A percentile compares a stretch with the other conserved stretches of the same genome.
These are phyloP conservation scores for Aspergillus quadricinctus DNA, from an alignment of 2,329 filamentous ascomycete genomes.

Conservation along the genomic window DNA sequence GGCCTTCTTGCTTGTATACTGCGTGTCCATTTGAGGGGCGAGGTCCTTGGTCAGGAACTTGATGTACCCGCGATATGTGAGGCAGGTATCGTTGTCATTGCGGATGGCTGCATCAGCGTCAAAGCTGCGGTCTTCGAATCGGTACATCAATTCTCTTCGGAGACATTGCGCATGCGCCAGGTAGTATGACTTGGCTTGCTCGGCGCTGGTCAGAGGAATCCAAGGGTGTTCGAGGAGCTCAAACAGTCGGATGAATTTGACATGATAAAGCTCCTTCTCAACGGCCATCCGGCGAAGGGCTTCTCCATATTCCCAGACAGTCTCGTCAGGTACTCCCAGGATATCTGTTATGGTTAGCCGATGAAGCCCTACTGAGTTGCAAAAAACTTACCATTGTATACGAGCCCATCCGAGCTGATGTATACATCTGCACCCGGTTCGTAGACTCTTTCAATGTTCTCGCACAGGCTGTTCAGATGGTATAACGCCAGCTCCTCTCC, in stretches of 20 bases:
- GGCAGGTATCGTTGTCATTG: conserved; percentile 23
- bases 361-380: not conserved
- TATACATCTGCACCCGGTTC: conserved; percentile 37
- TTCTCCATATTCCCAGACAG: conserved; percentile 40
- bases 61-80: conserved; percentile 27
- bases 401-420: conserved; percentile 43
- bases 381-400: conserved; percentile 31
- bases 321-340: conserved; percentile 38
- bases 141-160: conserved; percentile 22
- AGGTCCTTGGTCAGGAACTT: conserved; percentile 26
- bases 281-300: conserved; percentile 33
- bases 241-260: conserved; percentile 36
- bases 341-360: conserved; percentile 26
- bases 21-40: conserved; percentile 13
- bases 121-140: conserved; percentile 23
- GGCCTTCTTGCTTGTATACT: conserved; percentile 15
- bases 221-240: conserved; percentile 31
- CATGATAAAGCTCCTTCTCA: conserved; percentile 26
- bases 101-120: conserved; percentile 22
- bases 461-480: conserved; percentile 39
- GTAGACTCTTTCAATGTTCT: conserved; percentile 37
- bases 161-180: conserved; percentile 23
- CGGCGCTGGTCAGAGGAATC: conserved; percentile 14
- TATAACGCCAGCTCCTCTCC: conserved; percentile 41
- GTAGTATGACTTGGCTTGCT: conserved; percentile 21